These are phyloP conservation scores for Podaxis carcinomalis DNA, from an alignment of 768 basidiomycete genomes.

Conservation along the genomic window DNA sequence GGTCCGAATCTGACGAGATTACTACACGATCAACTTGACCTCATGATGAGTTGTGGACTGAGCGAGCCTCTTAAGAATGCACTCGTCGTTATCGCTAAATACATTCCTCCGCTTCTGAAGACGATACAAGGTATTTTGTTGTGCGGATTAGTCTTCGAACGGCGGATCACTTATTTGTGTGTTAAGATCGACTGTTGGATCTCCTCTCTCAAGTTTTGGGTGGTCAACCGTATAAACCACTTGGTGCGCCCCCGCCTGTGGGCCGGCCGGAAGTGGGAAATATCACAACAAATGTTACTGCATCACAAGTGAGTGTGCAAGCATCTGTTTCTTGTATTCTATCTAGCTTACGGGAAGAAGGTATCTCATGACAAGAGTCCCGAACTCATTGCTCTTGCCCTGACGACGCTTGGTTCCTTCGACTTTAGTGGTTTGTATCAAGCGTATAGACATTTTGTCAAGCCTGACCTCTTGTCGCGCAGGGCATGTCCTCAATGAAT, in stretches of 20 bases:
- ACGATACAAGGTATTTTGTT: slow-evolving; percentile 79
- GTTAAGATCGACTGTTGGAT: slow-evolving; percentile 85
- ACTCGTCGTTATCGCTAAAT: slow-evolving; percentile 74
- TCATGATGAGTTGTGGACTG: slow-evolving; percentile 93
- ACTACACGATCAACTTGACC: slow-evolving; percentile 92
- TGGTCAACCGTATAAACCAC: slow-evolving; percentile 81
- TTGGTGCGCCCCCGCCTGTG: slow-evolving; percentile 75
- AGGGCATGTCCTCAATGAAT: slow-evolving; percentile 95
- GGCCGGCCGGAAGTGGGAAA: slow-evolving; percentile 47
- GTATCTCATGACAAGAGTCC: slow-evolving; percentile 54
- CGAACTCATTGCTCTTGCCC: slow-evolving; percentile 74
- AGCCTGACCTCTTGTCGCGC: neutral
- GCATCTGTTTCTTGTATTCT: neutral
- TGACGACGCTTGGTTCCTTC: slow-evolving; percentile 84
- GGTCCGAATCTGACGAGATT: slow-evolving; percentile 95
- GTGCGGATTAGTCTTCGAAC: neutral
- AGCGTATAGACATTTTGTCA: neutral
- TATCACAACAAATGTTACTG: slow-evolving; percentile 46
- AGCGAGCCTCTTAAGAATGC: slow-evolving; percentile 87
- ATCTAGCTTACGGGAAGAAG: slow-evolving; percentile 21
- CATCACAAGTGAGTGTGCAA: slow-evolving; percentile 37
- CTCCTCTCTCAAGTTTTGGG: slow-evolving; percentile 75
- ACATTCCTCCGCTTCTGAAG: slow-evolving; percentile 86
- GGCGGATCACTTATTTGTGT: neutral
- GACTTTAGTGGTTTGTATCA: slow-evolving; percentile 78